These are phyloP conservation scores for Bassia scoparia DNA, from an alignment of 148 eudicot species.

Conservation along the genomic window DNA sequence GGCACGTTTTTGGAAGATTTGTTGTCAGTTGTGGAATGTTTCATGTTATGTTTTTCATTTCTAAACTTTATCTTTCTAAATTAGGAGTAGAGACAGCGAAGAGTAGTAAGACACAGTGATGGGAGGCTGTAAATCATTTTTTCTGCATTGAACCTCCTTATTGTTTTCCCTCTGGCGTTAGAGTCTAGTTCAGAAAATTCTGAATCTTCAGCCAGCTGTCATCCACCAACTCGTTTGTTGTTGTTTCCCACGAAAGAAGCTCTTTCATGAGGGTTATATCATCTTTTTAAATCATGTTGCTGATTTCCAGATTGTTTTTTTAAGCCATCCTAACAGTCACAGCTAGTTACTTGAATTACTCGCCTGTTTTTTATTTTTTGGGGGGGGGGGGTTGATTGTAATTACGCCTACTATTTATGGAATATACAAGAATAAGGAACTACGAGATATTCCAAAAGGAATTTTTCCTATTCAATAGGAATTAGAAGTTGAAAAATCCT, in stretches of 20 bases:
- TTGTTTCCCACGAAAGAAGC: conserved; percentile 85
- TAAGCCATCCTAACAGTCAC: background rate
- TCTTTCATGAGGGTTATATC: conserved; percentile 79
- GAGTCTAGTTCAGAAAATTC: conserved; percentile 68
- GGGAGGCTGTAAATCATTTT: conserved; percentile 15
- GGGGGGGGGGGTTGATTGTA: no score
- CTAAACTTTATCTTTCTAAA: background rate
- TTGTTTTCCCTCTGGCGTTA: conserved; percentile 37
- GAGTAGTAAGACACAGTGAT: conserved; percentile 12
- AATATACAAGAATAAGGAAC: no score
- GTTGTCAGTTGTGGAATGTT: conserved; percentile 68
- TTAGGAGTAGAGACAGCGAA: no score
- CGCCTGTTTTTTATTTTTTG: no score
- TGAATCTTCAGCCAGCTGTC: conserved; percentile 69
- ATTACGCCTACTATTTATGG: no score
- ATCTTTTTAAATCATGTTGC: conserved; percentile 1
- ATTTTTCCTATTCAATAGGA: no score
- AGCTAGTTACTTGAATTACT: no score
- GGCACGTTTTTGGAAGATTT: conserved; percentile 87
- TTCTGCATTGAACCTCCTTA: conserved; percentile 4
- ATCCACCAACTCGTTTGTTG: conserved; percentile 94
- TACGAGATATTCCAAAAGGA: no score
- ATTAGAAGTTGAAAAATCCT: no score
- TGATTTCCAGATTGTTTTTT: background rate
- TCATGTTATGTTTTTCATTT: conserved; percentile 19